A percentile compares a stretch with the other conserved stretches of the same genome.
phyloP scores from a whole-genome alignment of 768 basidiomycete genomes.

The Mycena vulgaris region DNA sequence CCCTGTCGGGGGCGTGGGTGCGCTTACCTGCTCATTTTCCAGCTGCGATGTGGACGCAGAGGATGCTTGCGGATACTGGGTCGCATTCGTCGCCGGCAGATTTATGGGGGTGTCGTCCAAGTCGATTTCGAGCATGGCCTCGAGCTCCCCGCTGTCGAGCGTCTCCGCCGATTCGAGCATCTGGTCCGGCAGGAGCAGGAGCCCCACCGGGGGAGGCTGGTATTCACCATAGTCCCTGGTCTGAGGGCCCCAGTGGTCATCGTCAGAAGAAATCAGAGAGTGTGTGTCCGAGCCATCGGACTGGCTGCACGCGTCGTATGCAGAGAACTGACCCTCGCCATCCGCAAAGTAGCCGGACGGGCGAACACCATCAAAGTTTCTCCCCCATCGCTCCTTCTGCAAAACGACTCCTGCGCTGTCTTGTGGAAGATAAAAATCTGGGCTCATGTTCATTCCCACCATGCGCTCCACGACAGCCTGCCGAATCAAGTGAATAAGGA shows the following conservation, averaged over 20 bases:
- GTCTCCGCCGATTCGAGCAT: constrained; percentile 58
- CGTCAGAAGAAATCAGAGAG: constrained; percentile 90
- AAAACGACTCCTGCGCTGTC: too few relatives aligned
- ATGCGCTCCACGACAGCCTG: too few relatives aligned
- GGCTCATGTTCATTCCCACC: too few relatives aligned
- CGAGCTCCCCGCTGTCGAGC: constrained; percentile 83
- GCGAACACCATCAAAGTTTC: constrained; percentile 86
- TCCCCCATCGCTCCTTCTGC: constrained; percentile 84
- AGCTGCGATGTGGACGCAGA: constrained; percentile 58
- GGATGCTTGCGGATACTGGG: constrained; percentile 76
- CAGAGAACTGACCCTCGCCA: constrained; percentile 75
- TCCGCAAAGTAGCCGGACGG: constrained; percentile 76
- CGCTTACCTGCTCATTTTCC: too few relatives aligned
- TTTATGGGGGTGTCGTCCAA: constrained; percentile 88
- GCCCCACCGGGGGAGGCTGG: constrained; percentile 88
- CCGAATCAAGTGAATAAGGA: too few relatives aligned
- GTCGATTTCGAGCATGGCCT: constrained; percentile 93
- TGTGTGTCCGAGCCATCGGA: constrained; percentile 87
- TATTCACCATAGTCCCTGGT: constrained; percentile 89
- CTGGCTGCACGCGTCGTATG: constrained; percentile 71
- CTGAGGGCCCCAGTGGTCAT: constrained; percentile 96
- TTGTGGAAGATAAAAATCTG: too few relatives aligned
- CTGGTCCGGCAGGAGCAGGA: constrained; percentile 63
- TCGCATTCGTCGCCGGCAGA: constrained; percentile 67
- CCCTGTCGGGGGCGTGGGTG: too few relatives aligned